Evolutionary conservation across 768 basidiomycete species (phyloP).

Genomic region (Leccinum uliginosum): DNA sequence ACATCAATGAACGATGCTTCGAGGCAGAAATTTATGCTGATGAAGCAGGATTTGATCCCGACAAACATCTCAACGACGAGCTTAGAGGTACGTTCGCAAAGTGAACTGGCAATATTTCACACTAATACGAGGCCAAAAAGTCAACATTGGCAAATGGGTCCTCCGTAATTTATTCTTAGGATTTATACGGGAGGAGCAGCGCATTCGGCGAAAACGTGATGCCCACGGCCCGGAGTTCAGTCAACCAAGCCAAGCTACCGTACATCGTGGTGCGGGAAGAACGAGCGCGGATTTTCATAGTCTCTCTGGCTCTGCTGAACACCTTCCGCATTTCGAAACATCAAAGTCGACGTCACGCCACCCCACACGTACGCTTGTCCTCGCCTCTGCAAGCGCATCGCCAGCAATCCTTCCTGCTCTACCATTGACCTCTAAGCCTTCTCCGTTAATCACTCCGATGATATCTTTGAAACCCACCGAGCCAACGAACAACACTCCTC

Average conservation of each 20-base stretch:
- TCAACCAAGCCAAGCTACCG: constrained; percentile 10
- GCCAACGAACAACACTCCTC: constrained; percentile 36
- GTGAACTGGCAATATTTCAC: background rate
- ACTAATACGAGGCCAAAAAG: constrained; percentile 36
- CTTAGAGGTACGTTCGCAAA: constrained; percentile 57
- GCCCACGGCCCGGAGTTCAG: constrained; percentile 15
- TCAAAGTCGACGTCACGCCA: constrained; percentile 22
- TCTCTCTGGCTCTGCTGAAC: constrained; percentile 15
- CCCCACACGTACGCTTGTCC: constrained; percentile 40
- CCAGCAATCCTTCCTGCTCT: constrained; percentile 56
- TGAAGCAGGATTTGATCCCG: constrained; percentile 68
- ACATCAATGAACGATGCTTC: constrained; percentile 84
- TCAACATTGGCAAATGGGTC: constrained; percentile 92
- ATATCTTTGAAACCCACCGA: constrained; percentile 44
- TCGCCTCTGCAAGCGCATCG: constrained; percentile 61
- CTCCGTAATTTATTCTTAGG: constrained; percentile 79
- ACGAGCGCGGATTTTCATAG: constrained; percentile 25
- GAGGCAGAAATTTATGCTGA: constrained; percentile 96
- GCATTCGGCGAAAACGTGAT: constrained; percentile 35
- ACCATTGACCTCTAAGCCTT: constrained; percentile 40
- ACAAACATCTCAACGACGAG: constrained; percentile 70
- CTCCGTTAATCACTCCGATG: constrained; percentile 57
- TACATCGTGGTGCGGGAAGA: constrained; percentile 23
- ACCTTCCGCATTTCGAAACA: constrained; percentile 28
- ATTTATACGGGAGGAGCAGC: constrained; percentile 69